Conservation (phyloP, 345 rosid species). For the Brassica juncea region DNA sequence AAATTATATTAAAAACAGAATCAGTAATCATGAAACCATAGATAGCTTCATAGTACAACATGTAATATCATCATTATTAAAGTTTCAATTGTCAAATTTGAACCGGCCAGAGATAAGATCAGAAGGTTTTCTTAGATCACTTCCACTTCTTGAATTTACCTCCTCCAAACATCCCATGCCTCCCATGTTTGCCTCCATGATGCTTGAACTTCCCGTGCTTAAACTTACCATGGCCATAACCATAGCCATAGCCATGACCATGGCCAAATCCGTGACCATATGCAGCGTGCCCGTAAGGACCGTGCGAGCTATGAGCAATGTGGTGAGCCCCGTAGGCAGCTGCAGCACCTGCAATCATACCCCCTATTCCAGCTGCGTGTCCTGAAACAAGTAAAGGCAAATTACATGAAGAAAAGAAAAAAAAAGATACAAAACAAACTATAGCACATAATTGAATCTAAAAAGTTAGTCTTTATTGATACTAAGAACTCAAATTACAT, state of each 20-base stretch:
- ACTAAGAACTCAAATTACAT: neutral
- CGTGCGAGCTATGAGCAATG: slow-evolving; percentile 47
- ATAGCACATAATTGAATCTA: neutral
- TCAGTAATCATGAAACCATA: slow-evolving; percentile 16
- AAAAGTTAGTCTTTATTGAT: neutral
- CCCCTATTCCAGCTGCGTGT: slow-evolving; percentile 65
- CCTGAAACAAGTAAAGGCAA: slow-evolving; percentile 43
- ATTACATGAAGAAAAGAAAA: neutral
- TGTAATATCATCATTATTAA: neutral
- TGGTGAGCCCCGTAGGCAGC: slow-evolving; percentile 79
- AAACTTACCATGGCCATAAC: slow-evolving; percentile 46
- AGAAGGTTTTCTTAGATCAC: slow-evolving; percentile 39
- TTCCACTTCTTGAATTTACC: slow-evolving; percentile 75
- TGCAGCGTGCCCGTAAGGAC: slow-evolving; percentile 36
- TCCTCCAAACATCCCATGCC: neutral
- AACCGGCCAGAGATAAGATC: slow-evolving; percentile 3
- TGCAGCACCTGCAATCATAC: slow-evolving; percentile 87
- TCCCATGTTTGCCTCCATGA: neutral
- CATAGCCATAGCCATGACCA: slow-evolving; percentile 34
- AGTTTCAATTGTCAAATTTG: slow-evolving; percentile 20
- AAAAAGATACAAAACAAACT: neutral
- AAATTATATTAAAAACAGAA: slow-evolving; percentile 11
- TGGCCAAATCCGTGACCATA: slow-evolving; percentile 38
- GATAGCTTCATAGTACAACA: slow-evolving; percentile 17
- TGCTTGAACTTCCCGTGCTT: slow-evolving; percentile 27